Percentiles rank a stretch among this genome's conserved stretches.
Conservation (phyloP, 805 yeast genomes). For the Candida tallmaniae region DNA sequence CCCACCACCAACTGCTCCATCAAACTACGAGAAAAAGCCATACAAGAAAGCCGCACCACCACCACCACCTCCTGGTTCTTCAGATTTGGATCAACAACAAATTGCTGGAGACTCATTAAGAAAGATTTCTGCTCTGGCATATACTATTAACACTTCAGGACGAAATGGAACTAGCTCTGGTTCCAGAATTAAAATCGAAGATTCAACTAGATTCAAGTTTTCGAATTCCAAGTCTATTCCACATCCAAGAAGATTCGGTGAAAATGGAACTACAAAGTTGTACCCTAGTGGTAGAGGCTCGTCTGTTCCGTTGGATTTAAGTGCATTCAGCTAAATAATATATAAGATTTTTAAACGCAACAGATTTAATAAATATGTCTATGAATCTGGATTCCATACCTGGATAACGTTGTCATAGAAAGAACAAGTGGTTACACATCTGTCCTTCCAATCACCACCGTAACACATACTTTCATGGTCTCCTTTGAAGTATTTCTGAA, state of each 20-base stretch:
- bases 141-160: constrained; percentile 49
- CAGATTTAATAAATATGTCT: background rate
- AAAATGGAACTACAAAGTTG: constrained; percentile 49
- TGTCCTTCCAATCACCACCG: constrained; percentile 85
- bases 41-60: constrained; percentile 33
- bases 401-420: constrained; percentile 86
- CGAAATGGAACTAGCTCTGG: constrained; percentile 9
- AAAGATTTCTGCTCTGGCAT: constrained; percentile 60
- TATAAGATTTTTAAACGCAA: too few relatives aligned
- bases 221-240: constrained; percentile 68
- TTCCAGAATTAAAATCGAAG: constrained; percentile 53
- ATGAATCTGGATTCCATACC: constrained; percentile 47
- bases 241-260: constrained; percentile 76
- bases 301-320: constrained; percentile 77
- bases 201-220: constrained; percentile 60
- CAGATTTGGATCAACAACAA: constrained; percentile 38
- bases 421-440: constrained; percentile 68
- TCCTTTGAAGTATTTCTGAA: constrained; percentile 45
- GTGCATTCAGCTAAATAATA: constrained; percentile 15
- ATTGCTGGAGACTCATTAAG: constrained; percentile 48
- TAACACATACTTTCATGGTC: constrained; percentile 92
- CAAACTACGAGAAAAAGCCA: constrained; percentile 11
- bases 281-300: constrained; percentile 96
- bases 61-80: constrained; percentile 20
- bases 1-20: constrained; percentile 8